Conservation (phyloP, 805 yeast species). For the Cyberlindnera americana region DNA sequence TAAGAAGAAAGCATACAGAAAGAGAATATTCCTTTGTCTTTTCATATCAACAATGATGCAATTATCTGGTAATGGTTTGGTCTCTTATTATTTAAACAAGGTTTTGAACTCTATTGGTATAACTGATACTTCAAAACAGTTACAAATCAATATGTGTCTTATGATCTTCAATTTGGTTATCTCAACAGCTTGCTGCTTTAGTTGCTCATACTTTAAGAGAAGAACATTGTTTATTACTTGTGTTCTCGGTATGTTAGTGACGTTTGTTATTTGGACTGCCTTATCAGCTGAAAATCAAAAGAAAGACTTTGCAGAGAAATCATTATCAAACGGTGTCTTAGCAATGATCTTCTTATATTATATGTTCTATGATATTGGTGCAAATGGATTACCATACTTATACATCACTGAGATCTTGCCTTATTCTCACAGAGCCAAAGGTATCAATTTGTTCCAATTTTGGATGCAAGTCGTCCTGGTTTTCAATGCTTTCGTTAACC, state of each 20-base stretch:
- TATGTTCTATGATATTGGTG: conserved; percentile 1
- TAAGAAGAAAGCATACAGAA: not conserved
- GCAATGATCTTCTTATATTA: not conserved
- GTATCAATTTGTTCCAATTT: not conserved
- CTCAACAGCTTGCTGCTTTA: conserved; percentile 17
- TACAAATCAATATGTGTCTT: conserved; percentile 45
- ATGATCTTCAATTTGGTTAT: conserved; percentile 40
- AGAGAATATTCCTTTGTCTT: not conserved
- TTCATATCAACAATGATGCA: conserved; percentile 1
- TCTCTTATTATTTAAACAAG: conserved; percentile 1
- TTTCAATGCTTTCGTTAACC: not conserved
- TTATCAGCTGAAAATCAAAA: conserved; percentile 43
- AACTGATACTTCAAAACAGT: conserved; percentile 38
- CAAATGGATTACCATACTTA: not conserved
- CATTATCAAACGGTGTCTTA: not conserved
- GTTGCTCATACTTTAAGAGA: conserved; percentile 28
- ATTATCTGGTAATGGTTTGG: conserved; percentile 1
- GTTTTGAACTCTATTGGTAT: conserved; percentile 1
- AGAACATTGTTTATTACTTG: conserved; percentile 36
- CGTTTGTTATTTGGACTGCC: conserved; percentile 40
- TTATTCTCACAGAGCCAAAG: conserved; percentile 1
- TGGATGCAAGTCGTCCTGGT: not conserved
- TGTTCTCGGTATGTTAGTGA: conserved; percentile 31
- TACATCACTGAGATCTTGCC: conserved; percentile 1
- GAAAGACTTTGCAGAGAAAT: conserved; percentile 34